Base-by-base conservation (phyloP, 176 grass and related monocot genomes). In the Carex kokanica region DNA sequence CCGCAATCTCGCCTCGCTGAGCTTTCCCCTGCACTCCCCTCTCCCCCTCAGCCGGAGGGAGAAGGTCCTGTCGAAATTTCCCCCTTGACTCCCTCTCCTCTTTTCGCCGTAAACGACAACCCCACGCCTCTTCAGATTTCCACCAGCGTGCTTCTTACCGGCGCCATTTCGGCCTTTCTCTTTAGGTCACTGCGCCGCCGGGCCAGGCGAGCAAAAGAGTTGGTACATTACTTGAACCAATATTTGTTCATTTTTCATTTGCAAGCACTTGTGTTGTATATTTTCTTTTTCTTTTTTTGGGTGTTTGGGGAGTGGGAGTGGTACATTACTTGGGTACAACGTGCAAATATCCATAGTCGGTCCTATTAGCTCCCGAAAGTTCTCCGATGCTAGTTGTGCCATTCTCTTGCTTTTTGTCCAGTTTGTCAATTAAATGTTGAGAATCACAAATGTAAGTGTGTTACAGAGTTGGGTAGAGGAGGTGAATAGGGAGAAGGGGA, bases 101-200 rank as follows among this genome's bases (percentile, higher is more conserved):
- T 93, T 14, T 95, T 95, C 84, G 83, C 92, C n/a, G 27, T 83
- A 25, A 89, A 89, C 27, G 92, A 98, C 58, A 87, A 93, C 47
- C 90, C 95, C 21, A 86, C 92, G 40, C 66, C 90, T 24, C 87
- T 98, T 32, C 95, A 98, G 80, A 79, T 88, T 43, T 63, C 95
- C 49, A 98, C 90, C 62, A 94, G 95, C 79, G 18, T 98, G 84
- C 86, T 94, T 20, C 95, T 98, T 55, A 98, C 92, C 13, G 92
- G 95, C 67, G 90, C 95, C 62, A 75, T 98, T 87, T 88, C 92
- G 29, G 51, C 95, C 41, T 93, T 98, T 83, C 92, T 98, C 80
- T 98, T 93, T 82, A 87, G 95, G 65, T 85, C 95, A 69, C 91
- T 98, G 47, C 95, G 95, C 36, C 95, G 95, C 82, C 92, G 95